phyloP scores from a whole-genome alignment of 1,284 basidiomycete species.

The Ganoderma meredithae region DNA sequence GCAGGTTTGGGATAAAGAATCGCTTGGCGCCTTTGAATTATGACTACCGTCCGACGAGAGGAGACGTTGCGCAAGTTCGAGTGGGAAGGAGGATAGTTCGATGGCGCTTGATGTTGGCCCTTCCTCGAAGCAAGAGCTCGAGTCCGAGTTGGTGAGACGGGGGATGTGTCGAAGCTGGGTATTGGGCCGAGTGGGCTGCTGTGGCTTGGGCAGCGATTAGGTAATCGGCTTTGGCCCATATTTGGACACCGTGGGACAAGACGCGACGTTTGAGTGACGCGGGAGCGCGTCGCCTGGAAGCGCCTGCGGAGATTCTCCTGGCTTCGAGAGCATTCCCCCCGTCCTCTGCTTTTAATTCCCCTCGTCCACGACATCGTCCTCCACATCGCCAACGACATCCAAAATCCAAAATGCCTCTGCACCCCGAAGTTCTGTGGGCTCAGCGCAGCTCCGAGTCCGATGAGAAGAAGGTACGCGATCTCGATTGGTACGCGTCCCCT shows the following conservation, averaged over 20 bases:
- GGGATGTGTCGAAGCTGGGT: not conserved
- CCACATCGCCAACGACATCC: slow-evolving; percentile 22
- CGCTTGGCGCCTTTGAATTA: not conserved
- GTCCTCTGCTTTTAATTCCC: slow-evolving; percentile 27
- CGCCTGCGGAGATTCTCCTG: slow-evolving; percentile 31
- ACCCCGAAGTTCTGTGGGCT: slow-evolving; percentile 92
- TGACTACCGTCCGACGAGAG: not conserved
- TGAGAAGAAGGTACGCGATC: slow-evolving; percentile 68
- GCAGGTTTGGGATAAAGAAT: not conserved
- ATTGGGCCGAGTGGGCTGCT: not conserved
- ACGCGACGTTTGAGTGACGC: slow-evolving; percentile 10
- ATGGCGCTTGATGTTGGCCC: not conserved
- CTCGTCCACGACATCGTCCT: slow-evolving; percentile 23
- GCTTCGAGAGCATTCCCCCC: slow-evolving; percentile 32
- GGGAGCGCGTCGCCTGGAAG: slow-evolving; percentile 15
- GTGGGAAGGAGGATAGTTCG: not conserved
- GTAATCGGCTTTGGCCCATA: slow-evolving; percentile 1
- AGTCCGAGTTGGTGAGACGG: not conserved
- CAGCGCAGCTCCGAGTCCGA: slow-evolving; percentile 79
- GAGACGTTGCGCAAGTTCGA: not conserved
- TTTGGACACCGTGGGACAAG: slow-evolving; percentile 21
- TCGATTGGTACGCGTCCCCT: slow-evolving; percentile 9
- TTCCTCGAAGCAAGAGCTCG: not conserved
- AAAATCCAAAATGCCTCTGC: slow-evolving; percentile 51
- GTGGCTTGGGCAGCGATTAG: not conserved